Evolutionary conservation across 345 rosid genomes (phyloP).

Genomic region (Ceriops decandra): DNA sequence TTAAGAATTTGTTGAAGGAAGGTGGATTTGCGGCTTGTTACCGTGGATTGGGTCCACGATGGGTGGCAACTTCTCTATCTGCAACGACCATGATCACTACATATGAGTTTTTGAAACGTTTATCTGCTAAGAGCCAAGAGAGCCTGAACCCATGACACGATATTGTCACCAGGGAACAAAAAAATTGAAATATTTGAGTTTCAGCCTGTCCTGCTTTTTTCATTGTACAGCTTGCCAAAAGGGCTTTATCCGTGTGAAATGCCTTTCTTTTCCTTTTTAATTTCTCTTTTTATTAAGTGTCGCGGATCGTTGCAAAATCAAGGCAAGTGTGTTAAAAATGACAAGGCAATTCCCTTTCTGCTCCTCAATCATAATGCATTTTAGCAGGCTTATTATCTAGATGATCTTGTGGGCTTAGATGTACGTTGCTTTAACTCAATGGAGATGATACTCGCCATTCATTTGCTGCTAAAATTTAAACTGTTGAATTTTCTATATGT

Average conservation of each 20-base stretch:
- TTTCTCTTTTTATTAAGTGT: neutral
- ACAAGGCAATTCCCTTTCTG: neutral
- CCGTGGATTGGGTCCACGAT: constrained; percentile 87
- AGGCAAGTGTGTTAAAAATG: constrained; percentile 23
- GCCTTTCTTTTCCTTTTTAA: neutral
- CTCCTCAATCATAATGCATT: neutral
- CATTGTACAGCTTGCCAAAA: constrained; percentile 10
- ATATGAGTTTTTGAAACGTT: constrained; percentile 72
- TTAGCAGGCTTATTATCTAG: too few relatives aligned
- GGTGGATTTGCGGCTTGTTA: constrained; percentile 80
- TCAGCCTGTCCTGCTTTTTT: neutral
- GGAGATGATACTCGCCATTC: too few relatives aligned
- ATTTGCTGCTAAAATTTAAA: too few relatives aligned
- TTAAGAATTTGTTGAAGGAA: constrained; percentile 58
- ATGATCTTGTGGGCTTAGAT: too few relatives aligned
- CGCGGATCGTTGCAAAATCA: constrained; percentile 17
- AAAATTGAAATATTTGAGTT: constrained; percentile 3
- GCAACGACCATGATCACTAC: constrained; percentile 89
- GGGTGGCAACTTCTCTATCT: constrained; percentile 91
- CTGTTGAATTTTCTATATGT: too few relatives aligned
- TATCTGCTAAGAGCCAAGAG: constrained; percentile 57
- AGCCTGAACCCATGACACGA: constrained; percentile 15
- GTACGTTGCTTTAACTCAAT: too few relatives aligned
- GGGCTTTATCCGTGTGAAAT: constrained; percentile 20
- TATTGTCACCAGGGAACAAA: neutral